phyloP scores from a whole-genome alignment of 306 rosid genomes.

The Quercus glauca region DNA sequence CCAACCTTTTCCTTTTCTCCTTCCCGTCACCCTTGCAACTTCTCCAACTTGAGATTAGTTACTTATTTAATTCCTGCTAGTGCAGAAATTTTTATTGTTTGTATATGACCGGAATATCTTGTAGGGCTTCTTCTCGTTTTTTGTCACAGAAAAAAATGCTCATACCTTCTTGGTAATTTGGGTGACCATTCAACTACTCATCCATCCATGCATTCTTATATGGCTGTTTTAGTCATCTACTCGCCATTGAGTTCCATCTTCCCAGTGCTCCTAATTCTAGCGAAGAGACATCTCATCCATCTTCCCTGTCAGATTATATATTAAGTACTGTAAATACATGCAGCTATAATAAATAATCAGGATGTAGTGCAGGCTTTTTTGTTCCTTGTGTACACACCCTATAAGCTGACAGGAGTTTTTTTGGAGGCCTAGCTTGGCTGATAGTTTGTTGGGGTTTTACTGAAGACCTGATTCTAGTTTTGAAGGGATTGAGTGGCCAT shows the following conservation, averaged over 20 bases:
- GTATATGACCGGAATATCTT: not conserved
- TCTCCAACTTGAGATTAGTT: not conserved
- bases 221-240: not conserved
- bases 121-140: not conserved
- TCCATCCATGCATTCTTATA: not conserved
- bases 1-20: not conserved
- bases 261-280: not conserved
- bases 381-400: not conserved
- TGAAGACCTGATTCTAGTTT: not conserved
- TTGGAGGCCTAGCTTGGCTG: not conserved
- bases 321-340: not conserved
- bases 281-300: not conserved
- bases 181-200: not conserved
- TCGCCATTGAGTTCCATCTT: not conserved
- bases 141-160: not conserved
- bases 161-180: not conserved
- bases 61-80: not conserved
- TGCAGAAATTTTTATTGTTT: not conserved
- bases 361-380: not conserved
- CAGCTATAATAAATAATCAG: not conserved
- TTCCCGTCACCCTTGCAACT: not conserved
- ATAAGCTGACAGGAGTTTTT: not conserved
- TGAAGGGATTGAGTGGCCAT: not conserved
- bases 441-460: not conserved
- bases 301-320: too few species aligned